Evolutionary conservation across 1,284 basidiomycete genomes (phyloP), one percentile per base, ranked within the genome.

Genomic region (Rhodotorula sp.): DNA sequence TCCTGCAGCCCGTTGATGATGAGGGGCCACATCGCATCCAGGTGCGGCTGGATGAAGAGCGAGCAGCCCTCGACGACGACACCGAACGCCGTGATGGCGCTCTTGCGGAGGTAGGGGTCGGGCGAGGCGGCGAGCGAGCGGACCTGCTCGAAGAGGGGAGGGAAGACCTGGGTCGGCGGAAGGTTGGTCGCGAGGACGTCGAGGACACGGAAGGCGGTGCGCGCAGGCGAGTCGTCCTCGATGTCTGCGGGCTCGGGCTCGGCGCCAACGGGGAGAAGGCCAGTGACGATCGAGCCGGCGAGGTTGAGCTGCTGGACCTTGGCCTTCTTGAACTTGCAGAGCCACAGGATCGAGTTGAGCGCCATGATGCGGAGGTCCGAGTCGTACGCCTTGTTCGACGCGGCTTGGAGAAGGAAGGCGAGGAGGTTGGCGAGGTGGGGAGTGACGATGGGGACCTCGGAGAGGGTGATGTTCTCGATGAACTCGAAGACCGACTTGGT

Each of bases 31-130:
- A 99, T 89, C 78, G 93, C 87, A 77, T 84, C 84, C 87, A 99
- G 93, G 79, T 95, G 88, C 10, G 96, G 94, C 48, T 93, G 92
- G 87, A 99, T 98, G 84, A 87, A 99, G 84, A 99, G 94, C 82
- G 92, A 94, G 85, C 96, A 98, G 41, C 97, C 97, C 82, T 99
- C 97, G 70, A 99, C 94, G 61, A 90, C 88, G 61, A 99, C 93
- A 78, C 96, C 97, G 70, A 99, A 90, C 8, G 96, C 91, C 81
- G 97, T 93, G 84, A 99, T 90, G 12, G 95, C 97, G 61, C 93
- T 92, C 76, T 97, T 95, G 73, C 97, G 91, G 78, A 85, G 83
- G 77, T 86, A 83, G 66, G 88, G 84, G 76, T 96, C 89, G n/a
- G 87, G 82, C 9, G 91, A 93, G 19, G 86, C 85, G 84, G 94